Evolutionary conservation across 1,284 basidiomycete species (phyloP).

Genomic region (Stereum hirsutum): DNA sequence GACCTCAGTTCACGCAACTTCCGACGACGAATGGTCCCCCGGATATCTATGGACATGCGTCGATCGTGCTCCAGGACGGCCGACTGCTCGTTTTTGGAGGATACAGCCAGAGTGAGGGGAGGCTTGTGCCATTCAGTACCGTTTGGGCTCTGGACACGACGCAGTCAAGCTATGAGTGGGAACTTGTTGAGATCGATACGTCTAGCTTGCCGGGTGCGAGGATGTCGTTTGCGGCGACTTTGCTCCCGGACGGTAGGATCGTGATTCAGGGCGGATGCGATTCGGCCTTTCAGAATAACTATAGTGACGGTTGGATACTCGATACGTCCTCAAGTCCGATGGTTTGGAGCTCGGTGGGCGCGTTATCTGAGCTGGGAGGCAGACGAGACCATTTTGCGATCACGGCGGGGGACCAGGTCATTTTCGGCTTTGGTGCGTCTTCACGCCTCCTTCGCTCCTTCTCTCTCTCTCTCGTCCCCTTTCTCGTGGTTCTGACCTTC

Average conservation of each 20-base stretch:
- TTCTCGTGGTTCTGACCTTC: slow-evolving; percentile 6
- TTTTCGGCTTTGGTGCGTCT: slow-evolving; percentile 72
- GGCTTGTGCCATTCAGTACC: slow-evolving; percentile 45
- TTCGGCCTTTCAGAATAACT: slow-evolving; percentile 40
- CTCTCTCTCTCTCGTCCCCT: slow-evolving; percentile 1
- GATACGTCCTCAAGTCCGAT: slow-evolving; percentile 48
- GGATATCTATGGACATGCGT: slow-evolving; percentile 63
- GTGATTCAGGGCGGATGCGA: slow-evolving; percentile 77
- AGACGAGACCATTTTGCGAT: slow-evolving; percentile 70
- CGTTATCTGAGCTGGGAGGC: slow-evolving; percentile 45
- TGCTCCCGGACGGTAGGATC: slow-evolving; percentile 45
- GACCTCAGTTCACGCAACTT: slow-evolving; percentile 43
- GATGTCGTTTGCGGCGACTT: slow-evolving; percentile 54
- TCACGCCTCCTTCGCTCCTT: background rate
- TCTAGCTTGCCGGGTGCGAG: slow-evolving; percentile 46
- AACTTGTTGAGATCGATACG: slow-evolving; percentile 28
- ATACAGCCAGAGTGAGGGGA: slow-evolving; percentile 37
- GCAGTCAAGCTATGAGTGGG: slow-evolving; percentile 40
- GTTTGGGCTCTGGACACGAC: slow-evolving; percentile 63
- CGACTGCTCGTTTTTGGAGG: slow-evolving; percentile 73
- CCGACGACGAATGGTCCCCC: slow-evolving; percentile 49
- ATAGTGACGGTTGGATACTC: slow-evolving; percentile 69
- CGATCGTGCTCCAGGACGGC: slow-evolving; percentile 58
- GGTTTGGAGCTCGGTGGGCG: slow-evolving; percentile 44
- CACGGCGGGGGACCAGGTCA: slow-evolving; percentile 46